Percentiles rank a stretch among this genome's conserved stretches.
Conservation (phyloP, 2,329 filamentous ascomycete genomes). For the Ceratocystis variospora region DNA sequence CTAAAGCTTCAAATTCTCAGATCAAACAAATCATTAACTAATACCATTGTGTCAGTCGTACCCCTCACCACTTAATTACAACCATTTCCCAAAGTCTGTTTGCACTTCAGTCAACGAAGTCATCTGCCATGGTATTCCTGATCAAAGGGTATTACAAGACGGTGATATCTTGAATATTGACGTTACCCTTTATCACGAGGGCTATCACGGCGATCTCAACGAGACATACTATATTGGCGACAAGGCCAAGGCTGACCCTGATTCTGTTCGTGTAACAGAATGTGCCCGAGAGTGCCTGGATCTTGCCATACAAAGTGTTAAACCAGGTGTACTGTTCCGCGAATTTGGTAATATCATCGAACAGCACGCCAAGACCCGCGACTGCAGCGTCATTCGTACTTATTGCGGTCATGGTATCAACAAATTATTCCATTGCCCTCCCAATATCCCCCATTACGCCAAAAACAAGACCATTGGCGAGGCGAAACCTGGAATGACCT, state of each 20-base stretch:
- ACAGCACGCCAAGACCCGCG: constrained; percentile 73
- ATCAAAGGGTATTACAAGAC: constrained; percentile 72
- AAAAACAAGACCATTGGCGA: constrained; percentile 96
- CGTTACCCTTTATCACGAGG: constrained; percentile 83
- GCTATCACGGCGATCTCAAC: constrained; percentile 92
- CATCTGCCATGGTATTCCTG: constrained; percentile 96
- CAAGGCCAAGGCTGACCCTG: constrained; percentile 67
- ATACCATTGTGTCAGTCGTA: constrained; percentile 52
- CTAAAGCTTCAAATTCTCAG: background rate
- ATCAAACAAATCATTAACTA: constrained; percentile 3
- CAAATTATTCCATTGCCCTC: constrained; percentile 80
- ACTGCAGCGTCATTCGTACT: constrained; percentile 84
- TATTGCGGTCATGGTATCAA: constrained; percentile 97
- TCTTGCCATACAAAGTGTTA: constrained; percentile 80
- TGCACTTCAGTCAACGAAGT: constrained; percentile 95
- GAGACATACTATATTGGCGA: constrained; percentile 98
- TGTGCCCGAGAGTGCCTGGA: constrained; percentile 78
- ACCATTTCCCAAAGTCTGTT: constrained; percentile 92
- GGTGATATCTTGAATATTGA: constrained; percentile 97
- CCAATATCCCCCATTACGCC: constrained; percentile 91
- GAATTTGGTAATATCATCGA: constrained; percentile 93
- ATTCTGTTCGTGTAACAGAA: constrained; percentile 82
- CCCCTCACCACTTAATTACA: constrained; percentile 88
- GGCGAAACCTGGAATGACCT: constrained; percentile 94
- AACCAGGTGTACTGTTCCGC: constrained; percentile 82